Percentiles rank a stretch among this genome's conserved stretches.
Conservation (phyloP, 148 eudicot species). For the Diospyros lotus region DNA sequence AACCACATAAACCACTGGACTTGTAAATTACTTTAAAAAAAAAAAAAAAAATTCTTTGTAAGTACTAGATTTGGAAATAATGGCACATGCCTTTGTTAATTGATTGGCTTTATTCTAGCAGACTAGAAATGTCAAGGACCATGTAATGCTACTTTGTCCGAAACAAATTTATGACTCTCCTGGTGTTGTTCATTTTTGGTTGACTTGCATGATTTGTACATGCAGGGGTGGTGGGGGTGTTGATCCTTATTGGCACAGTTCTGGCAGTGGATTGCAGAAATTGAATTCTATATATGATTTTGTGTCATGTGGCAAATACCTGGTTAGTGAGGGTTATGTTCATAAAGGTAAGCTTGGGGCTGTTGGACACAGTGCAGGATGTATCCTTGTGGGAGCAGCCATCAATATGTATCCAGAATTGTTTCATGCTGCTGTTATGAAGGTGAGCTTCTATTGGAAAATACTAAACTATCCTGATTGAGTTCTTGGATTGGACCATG, state of each 20-base stretch:
- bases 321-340: conserved; percentile 67
- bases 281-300: conserved; percentile 79
- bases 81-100: neutral
- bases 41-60: too few species aligned
- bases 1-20: neutral
- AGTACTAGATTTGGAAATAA: too few species aligned
- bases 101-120: neutral
- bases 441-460: conserved; percentile 35
- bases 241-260: conserved; percentile 77
- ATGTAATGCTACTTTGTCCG: neutral
- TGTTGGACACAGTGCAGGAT: conserved; percentile 82
- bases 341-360: conserved; percentile 61
- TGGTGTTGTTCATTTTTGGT: neutral
- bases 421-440: conserved; percentile 75
- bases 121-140: neutral
- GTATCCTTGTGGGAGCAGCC: conserved; percentile 82
- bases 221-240: conserved; percentile 80
- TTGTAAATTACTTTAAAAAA: neutral
- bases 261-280: conserved; percentile 72
- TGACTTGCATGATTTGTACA: conserved; percentile 12
- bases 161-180: neutral
- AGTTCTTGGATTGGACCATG: neutral
- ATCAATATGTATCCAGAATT: conserved; percentile 63
- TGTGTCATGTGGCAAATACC: conserved; percentile 67
- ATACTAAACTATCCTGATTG: neutral